Base-by-base conservation (phyloP, 768 basidiomycete genomes). In the Hygrocybe punicea region DNA sequence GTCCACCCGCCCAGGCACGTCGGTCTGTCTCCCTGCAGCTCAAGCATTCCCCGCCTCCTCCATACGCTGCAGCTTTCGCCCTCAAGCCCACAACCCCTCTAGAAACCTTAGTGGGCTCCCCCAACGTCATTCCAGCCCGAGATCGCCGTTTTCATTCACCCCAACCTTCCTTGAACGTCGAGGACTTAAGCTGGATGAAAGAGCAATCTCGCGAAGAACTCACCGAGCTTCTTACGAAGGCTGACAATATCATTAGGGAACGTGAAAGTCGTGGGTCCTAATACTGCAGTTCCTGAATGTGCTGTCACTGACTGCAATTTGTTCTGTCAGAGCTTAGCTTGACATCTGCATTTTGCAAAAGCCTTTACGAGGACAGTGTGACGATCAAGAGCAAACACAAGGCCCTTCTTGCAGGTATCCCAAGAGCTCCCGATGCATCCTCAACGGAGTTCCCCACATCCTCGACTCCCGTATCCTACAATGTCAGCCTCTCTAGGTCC, bases 141-240 rank as follows among this genome's bases (percentile, higher is more conserved):
- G 24, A 55, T 34, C 6, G 44, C 23, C 5, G 16, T n/a, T 9
- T 63, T 48, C 59, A 60, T 51, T 33, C 63, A 51, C 58, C 73
- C 36, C 57, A 64, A 8, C 54, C 65, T 6, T 56, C 51, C 16
- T 56, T 50, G n/a, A 54, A 35, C 16, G 62, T 58, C 36, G 51
- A 62, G 58, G 50, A 61, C 69, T 19, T 19, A 48, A 29, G 51
- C 21, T 84, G 84, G 85, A 71, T 79, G 62, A 76, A 79, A 58
- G 86, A 85, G 60, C 81, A 75, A 64, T 88, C 87, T n/a, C 78
- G 83, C 37, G 89, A 87, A 63, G 88, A 91, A 63, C 78, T 93
- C 45, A 78, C 84, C 4, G 79, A 80, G 42, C 75, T 93, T 42
- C 78, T 93, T 35, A 71, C 83, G 45, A 84, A 85, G 67, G 91